Evolutionary conservation across 2,329 filamentous ascomycete species (phyloP).

Genomic region (Colletotrichum lentis): DNA sequence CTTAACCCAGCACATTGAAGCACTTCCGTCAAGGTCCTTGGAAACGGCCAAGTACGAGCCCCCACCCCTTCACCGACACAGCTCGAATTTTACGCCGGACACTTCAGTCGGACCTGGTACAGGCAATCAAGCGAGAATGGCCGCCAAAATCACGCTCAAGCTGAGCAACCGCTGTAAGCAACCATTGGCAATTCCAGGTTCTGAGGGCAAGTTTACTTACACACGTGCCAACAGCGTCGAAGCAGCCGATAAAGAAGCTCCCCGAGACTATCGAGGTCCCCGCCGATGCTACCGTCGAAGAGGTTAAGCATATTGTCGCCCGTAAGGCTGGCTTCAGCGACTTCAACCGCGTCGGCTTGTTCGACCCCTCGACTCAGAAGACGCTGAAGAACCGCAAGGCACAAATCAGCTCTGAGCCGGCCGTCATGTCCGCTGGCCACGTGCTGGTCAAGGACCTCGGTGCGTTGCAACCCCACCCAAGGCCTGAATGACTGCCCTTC

Average conservation of each 20-base stretch:
- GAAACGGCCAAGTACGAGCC: slow-evolving; percentile 5
- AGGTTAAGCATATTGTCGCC: slow-evolving; percentile 65
- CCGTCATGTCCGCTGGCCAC: slow-evolving; percentile 60
- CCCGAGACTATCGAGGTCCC: slow-evolving; percentile 60
- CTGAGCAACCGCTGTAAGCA: slow-evolving; percentile 53
- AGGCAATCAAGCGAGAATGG: slow-evolving; percentile 40
- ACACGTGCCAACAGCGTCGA: slow-evolving; percentile 49
- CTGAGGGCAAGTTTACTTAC: slow-evolving; percentile 16
- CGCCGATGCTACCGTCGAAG: slow-evolving; percentile 64
- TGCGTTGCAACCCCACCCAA: slow-evolving; percentile 51
- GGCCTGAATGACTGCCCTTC: not conserved
- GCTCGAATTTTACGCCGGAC: slow-evolving; percentile 3
- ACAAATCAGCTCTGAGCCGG: slow-evolving; percentile 57
- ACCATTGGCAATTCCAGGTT: not conserved
- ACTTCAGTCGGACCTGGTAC: not conserved
- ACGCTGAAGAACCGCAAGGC: slow-evolving; percentile 70
- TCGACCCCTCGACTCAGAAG: slow-evolving; percentile 67
- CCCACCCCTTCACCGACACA: slow-evolving; percentile 7
- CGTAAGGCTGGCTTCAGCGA: slow-evolving; percentile 61
- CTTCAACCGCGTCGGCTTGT: slow-evolving; percentile 69
- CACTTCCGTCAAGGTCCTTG: slow-evolving; percentile 16
- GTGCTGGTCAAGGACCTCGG: slow-evolving; percentile 94
- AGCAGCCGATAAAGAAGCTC: slow-evolving; percentile 63
- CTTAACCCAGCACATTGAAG: slow-evolving; percentile 15
- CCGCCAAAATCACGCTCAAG: slow-evolving; percentile 50